Evolutionary conservation across 371 early-diverging fungal species (phyloP), one percentile per base, ranked within the genome.

Genomic region (Dinochytrium kinnereticum): DNA sequence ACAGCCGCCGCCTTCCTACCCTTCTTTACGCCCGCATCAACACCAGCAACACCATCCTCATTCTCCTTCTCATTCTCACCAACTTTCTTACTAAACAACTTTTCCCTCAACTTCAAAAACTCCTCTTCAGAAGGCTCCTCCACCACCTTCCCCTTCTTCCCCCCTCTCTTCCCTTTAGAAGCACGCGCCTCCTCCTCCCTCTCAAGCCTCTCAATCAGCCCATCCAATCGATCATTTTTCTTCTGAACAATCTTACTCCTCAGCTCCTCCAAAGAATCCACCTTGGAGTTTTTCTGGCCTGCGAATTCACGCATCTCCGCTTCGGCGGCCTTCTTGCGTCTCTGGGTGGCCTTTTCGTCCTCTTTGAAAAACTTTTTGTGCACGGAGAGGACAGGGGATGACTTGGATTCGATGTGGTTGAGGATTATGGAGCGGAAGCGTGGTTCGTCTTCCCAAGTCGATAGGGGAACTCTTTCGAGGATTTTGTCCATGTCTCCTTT

Each of bases 401-500:
- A 74, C 30, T 87, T 86, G 37, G 78, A 83, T 31, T 87, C 81
- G 53, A 96, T 90, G 0, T 91, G 92, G 1, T 75, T 69, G 33
- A 88, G 83, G 44, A 96, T 86, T 21, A 93, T 88, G 1, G 76
- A 77, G 13, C 83, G 71, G 76, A 95, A 89, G 2, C 96, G 86
- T 26, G 79, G 80, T 50, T 92, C 91, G 73, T 96, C 95, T 5
- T 86, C 88, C 24, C 86, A 83, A 1, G 83, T 79, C 19, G 88
- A 85, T 37, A 91, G 84, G 59, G 89, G 85, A 0, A 96, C 88
- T n/a, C 84, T 70, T 0, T 82, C 80, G 40, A 95, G 78, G 17
- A 96, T 93, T 17, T 76, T 39, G 44, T 90, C 88, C 88, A 96
- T 87, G 76, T 92, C 86, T 7, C 97, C 97, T 38, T 92, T 83